Conservation (phyloP, 2,329 filamentous ascomycete genomes). For the Tolypocladium cylindrosporum region DNA sequence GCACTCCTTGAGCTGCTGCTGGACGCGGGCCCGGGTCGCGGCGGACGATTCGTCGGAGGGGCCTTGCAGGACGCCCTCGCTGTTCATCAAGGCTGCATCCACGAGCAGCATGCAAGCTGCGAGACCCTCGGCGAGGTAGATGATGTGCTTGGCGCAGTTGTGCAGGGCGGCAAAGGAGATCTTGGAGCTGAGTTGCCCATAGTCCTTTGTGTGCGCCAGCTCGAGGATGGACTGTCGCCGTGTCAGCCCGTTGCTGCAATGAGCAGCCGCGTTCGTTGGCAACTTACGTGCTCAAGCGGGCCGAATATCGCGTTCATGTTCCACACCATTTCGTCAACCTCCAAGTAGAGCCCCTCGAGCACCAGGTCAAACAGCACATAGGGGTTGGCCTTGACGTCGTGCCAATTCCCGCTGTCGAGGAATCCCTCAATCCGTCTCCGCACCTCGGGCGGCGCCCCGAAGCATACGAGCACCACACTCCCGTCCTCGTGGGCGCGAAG, state of each 20-base stretch:
- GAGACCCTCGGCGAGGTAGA: slow-evolving; percentile 17
- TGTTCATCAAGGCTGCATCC: slow-evolving; percentile 4
- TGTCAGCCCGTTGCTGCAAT: background rate
- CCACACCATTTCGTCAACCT: slow-evolving; percentile 18
- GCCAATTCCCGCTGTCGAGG: slow-evolving; percentile 12
- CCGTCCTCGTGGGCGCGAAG: slow-evolving; percentile 11
- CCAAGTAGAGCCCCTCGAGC: slow-evolving; percentile 15
- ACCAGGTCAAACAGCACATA: slow-evolving; percentile 19
- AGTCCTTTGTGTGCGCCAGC: slow-evolving; percentile 8
- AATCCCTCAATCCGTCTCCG: slow-evolving; percentile 13
- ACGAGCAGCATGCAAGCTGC: slow-evolving; percentile 16
- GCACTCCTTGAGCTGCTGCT: slow-evolving; percentile 15
- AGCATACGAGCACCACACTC: slow-evolving; percentile 12
- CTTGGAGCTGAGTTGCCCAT: slow-evolving; percentile 9
- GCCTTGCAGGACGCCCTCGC: slow-evolving; percentile 2
- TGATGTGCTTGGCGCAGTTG: slow-evolving; percentile 19
- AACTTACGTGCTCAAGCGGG: slow-evolving; percentile 16
- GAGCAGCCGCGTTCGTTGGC: background rate
- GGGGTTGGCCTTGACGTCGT: slow-evolving; percentile 11
- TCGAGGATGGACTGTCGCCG: slow-evolving; percentile 13
- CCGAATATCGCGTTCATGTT: slow-evolving; percentile 19
- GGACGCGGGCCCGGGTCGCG: slow-evolving; percentile 6
- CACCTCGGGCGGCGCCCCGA: slow-evolving; percentile 12
- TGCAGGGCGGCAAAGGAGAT: slow-evolving; percentile 17
- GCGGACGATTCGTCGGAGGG: slow-evolving; percentile 4